Base-by-base conservation (phyloP, 805 yeast species). In the Schwanniomyces yamadae region DNA sequence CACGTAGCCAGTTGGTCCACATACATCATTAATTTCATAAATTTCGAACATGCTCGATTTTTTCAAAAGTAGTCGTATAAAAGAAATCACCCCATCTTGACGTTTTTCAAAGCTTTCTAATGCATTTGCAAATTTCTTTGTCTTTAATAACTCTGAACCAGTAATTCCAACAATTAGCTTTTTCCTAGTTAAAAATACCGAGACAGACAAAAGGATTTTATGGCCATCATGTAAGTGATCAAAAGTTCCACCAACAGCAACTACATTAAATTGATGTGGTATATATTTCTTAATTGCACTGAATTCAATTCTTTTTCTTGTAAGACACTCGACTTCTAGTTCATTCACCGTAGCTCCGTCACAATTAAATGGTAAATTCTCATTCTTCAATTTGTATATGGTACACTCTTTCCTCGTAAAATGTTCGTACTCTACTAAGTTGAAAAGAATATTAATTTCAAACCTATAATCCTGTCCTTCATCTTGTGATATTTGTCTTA, bases 211-310 rank as follows among this genome's bases (percentile, higher is more conserved):
- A 18, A 93, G 66, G 19, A 93, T 82, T 57, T 85, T 87, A 61
- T 93, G 99, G 0, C 98, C 99, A 53, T 84, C 95, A 50, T 93
- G 99, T 23, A 93, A 54, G 61, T 93, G 98, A 54, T 93, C 99
- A 63, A 93, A 93, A 0, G 99, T 93, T 0, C 99, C 99, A 0
- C 99, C 99, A 1, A 91, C 80, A 0, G 96, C 91, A 6, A 48
- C 54, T 5, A 70, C 68, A 12, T 45, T 39, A n/a, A n/a, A n/a
- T n/a, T n/a, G n/a, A n/a, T n/a, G n/a, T n/a, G n/a, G n/a, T n/a
- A n/a, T n/a, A n/a, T n/a, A n/a, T n/a, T n/a, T n/a, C n/a, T n/a
- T n/a, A n/a, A n/a, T n/a, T n/a, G n/a, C n/a, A n/a, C n/a, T n/a
- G n/a, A 27, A 9, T 16, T 27, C 29, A 27, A 27, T 11, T 5